phyloP scores from a whole-genome alignment of 179 eudicot genomes.

The Camellia oleifera region DNA sequence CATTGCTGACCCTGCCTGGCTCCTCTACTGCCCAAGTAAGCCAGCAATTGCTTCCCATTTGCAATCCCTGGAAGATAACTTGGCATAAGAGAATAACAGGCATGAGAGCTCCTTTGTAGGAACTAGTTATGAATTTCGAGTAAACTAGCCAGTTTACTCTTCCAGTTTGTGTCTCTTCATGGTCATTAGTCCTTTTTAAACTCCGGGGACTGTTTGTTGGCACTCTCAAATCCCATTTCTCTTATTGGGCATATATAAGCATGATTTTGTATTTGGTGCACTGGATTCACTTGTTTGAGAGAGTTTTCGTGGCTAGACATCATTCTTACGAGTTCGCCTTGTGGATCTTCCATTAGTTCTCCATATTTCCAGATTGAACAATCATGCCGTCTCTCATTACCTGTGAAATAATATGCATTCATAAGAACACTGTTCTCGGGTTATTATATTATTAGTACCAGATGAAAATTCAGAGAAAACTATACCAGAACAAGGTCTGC shows the following conservation, averaged over 20 bases:
- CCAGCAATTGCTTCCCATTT: constrained; percentile 87
- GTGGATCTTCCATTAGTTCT: constrained; percentile 47
- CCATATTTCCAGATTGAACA: constrained; percentile 60
- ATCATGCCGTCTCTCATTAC: constrained; percentile 76
- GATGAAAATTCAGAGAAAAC: not conserved
- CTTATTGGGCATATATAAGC: constrained; percentile 9
- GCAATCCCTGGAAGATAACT: constrained; percentile 66
- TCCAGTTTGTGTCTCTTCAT: constrained; percentile 61
- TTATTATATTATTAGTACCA: no score
- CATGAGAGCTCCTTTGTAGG: constrained; percentile 76
- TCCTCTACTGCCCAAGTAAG: constrained; percentile 81
- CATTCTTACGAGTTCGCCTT: constrained; percentile 57
- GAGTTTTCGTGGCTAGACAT: constrained; percentile 65
- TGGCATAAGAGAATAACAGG: constrained; percentile 74
- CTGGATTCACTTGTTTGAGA: constrained; percentile 53
- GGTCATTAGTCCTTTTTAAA: constrained; percentile 22
- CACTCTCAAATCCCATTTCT: constrained; percentile 15
- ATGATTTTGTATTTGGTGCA: constrained; percentile 16
- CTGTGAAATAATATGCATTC: constrained; percentile 20
- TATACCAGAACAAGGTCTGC: constrained; percentile 83
- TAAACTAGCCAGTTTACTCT: constrained; percentile 64
- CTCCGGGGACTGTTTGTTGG: constrained; percentile 21
- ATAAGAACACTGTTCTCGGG: no score
- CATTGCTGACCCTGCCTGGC: constrained; percentile 34
- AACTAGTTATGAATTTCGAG: constrained; percentile 57